Conservation (phyloP, 176 grass and related monocot species). For the Phoenix dactylifera region DNA sequence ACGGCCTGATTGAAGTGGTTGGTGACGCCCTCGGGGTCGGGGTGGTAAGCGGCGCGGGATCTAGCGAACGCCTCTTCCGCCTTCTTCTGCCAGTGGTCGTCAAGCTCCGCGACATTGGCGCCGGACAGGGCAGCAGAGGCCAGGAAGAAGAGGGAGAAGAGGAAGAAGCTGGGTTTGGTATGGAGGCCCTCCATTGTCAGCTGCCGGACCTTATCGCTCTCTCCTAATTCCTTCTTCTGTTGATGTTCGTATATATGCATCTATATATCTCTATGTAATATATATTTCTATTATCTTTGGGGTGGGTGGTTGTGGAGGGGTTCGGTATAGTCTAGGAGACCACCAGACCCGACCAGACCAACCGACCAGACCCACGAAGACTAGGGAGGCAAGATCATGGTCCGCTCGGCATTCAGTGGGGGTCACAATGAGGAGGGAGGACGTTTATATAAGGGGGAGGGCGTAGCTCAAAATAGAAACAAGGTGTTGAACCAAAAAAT, state of each 20-base stretch:
- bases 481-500: too few species aligned
- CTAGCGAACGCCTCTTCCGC: constrained; percentile 15
- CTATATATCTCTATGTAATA: too few species aligned
- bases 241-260: background rate
- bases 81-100: constrained; percentile 43
- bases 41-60: constrained; percentile 26
- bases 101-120: constrained; percentile 26
- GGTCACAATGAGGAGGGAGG: too few species aligned
- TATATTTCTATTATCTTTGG: too few species aligned
- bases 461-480: too few species aligned
- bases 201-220: background rate
- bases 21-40: constrained; percentile 45
- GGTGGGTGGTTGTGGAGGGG: too few species aligned
- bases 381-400: background rate
- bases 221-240: background rate
- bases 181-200: constrained; percentile 6
- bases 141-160: constrained; percentile 33
- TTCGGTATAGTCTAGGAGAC: background rate
- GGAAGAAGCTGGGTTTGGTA: constrained; percentile 31
- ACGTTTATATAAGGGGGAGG: too few species aligned
- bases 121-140: constrained; percentile 16
- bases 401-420: too few species aligned
- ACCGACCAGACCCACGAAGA: background rate
- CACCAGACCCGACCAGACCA: constrained; percentile 6
- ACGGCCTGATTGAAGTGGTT: constrained; percentile 50